Evolutionary conservation across 345 rosid genomes (phyloP), one percentile per base, ranked within the genome.

Genomic region (Murraya koenigii): DNA sequence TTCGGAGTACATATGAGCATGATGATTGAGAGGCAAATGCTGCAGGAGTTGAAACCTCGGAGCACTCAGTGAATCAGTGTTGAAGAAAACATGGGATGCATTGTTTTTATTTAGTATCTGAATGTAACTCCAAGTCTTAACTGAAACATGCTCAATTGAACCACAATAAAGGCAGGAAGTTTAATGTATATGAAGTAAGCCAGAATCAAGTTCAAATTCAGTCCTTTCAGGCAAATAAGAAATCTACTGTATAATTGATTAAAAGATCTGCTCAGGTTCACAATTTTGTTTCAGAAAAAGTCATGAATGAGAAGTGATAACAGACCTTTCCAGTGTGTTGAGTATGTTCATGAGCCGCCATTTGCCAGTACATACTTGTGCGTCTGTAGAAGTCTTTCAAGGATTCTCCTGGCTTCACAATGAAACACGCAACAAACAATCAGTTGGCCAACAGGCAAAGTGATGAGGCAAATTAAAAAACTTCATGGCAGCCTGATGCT

Each of bases 331-430:
- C 99, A 11, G 99, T 95, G 81, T 95, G 99, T 75, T 93, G 97
- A 47, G 99, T 93, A 75, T 95, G 99, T 80, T 95, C 99, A 67
- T 95, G 93, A 54, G 99, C 98, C 26, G 99, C 99, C 98, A 95
- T 93, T 87, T 93, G 99, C 99, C 99, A 93, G 85, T 95, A 95
- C 90, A 92, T 64, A 81, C 81, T 92, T 26, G 99, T 95, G 23
- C 98, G 98, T 80, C 81, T 89, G 74, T 95, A 95, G 89, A 95
- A 95, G 82, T 95, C 98, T 84, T 82, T 92, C 84, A 95, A 89
- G 63, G 94, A 82, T 82, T 95, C 99, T 79, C 98, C 99, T 72
- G 99, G 97, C 99, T 95, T 78, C 80, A 82, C 49, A 78, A 79
- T 44, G 56, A 79, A 82, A 62, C 66, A 76, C 28, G 30, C 35